phyloP scores from a whole-genome alignment of 2,329 filamentous ascomycete genomes.

The Mycogone perniciosa region DNA sequence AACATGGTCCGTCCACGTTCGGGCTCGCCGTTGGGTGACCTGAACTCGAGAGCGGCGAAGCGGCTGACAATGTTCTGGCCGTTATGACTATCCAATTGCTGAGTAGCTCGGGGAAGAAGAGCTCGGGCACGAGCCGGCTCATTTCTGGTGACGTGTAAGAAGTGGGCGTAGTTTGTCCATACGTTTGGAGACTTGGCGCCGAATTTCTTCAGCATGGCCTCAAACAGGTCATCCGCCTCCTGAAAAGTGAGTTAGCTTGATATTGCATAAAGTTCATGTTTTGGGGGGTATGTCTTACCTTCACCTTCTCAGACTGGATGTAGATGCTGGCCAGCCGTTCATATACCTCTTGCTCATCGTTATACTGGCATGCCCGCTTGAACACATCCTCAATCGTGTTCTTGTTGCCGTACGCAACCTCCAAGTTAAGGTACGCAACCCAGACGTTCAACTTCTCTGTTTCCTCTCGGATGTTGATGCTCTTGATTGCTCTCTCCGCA shows the following conservation, averaged over 20 bases:
- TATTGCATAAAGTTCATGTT: background rate
- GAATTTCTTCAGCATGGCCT: constrained; percentile 80
- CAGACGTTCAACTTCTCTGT: constrained; percentile 92
- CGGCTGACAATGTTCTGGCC: constrained; percentile 68
- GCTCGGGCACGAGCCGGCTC: constrained; percentile 68
- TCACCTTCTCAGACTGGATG: constrained; percentile 80
- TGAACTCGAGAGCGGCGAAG: constrained; percentile 90
- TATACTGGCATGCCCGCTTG: constrained; percentile 87
- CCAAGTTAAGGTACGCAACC: constrained; percentile 90
- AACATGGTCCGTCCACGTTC: constrained; percentile 94
- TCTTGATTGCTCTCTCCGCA: constrained; percentile 82
- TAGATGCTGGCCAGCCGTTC: constrained; percentile 90
- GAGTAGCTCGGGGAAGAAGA: constrained; percentile 75
- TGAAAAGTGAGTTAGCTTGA: constrained; percentile 36
- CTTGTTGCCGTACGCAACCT: constrained; percentile 82
- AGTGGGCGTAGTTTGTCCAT: constrained; percentile 93
- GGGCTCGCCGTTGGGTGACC: constrained; percentile 70
- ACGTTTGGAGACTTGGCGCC: constrained; percentile 72
- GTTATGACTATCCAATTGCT: constrained; percentile 66
- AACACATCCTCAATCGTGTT: constrained; percentile 80
- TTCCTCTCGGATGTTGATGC: constrained; percentile 86
- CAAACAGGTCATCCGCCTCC: constrained; percentile 86
- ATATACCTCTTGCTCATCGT: constrained; percentile 84
- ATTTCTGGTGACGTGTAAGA: constrained; percentile 69
- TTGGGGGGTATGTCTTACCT: constrained; percentile 53